These are phyloP conservation scores for Lentinula guzmanii DNA, from an alignment of 768 basidiomycete genomes.

Conservation along the genomic window DNA sequence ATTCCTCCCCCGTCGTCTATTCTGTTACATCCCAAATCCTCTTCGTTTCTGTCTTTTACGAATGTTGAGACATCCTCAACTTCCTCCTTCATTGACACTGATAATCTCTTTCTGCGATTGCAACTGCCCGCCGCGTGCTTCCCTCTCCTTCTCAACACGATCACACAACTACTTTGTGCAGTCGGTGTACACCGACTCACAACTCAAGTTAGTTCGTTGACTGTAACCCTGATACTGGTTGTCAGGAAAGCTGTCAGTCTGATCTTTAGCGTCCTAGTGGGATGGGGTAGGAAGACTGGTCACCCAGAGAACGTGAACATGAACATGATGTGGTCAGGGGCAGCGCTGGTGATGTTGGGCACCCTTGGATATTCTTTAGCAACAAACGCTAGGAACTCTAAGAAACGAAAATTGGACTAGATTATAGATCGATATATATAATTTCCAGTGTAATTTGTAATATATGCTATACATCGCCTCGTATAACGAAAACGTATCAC, in stretches of 20 bases:
- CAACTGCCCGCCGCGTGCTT: constrained; percentile 53
- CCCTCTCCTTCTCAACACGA: constrained; percentile 67
- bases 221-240: constrained; percentile 74
- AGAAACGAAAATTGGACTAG: constrained; percentile 8
- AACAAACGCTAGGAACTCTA: constrained; percentile 21
- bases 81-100: constrained; percentile 11
- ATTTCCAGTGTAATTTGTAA: not conserved
- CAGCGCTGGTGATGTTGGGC: constrained; percentile 61
- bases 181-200: constrained; percentile 86
- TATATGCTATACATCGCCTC: not conserved
- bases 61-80: constrained; percentile 18
- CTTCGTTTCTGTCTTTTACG: constrained; percentile 13
- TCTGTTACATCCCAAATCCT: not conserved
- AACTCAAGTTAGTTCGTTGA: constrained; percentile 64
- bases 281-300: constrained; percentile 21
- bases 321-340: constrained; percentile 62
- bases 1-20: constrained; percentile 9
- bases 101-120: constrained; percentile 19
- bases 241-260: constrained; percentile 79
- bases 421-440: not conserved
- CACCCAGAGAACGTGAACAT: constrained; percentile 25
- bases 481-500: not conserved
- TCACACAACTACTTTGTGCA: constrained; percentile 81
- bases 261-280: constrained; percentile 62
- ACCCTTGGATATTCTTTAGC: constrained; percentile 62